These are phyloP conservation scores for Solanum okadae DNA, from an alignment of 257 asterid species.

Conservation along the genomic window DNA sequence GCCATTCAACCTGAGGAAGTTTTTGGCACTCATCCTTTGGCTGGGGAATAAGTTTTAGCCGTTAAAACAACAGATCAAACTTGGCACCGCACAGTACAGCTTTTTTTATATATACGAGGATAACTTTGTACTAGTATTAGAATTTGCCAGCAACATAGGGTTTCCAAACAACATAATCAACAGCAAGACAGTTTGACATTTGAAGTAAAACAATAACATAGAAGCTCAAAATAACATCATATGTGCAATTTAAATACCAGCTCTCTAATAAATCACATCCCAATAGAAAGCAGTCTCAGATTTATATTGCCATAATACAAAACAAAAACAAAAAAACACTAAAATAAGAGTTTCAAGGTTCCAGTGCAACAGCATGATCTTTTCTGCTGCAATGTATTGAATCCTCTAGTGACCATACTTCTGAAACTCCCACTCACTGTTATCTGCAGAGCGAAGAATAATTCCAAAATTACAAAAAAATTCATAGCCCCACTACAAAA, in stretches of 20 bases:
- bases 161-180: neutral
- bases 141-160: neutral
- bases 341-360: neutral
- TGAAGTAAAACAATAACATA: neutral
- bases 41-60: neutral
- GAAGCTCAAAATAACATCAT: neutral
- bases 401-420: conserved; percentile 1
- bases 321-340: neutral
- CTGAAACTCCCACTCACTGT: conserved; percentile 2
- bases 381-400: neutral
- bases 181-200: neutral
- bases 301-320: neutral
- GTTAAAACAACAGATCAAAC: neutral
- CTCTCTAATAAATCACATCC: neutral
- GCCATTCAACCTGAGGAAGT: neutral
- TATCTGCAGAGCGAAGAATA: neutral
- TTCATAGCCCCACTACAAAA: neutral
- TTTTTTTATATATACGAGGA: neutral
- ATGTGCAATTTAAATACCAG: neutral
- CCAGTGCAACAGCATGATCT: neutral
- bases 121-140: neutral
- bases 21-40: neutral
- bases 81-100: neutral
- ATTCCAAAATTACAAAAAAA: neutral
- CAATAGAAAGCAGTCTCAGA: neutral